Percentiles rank a stretch among this genome's conserved stretches.
phyloP scores from a whole-genome alignment of 2,329 filamentous ascomycete species.

The Fusarium newnesense region DNA sequence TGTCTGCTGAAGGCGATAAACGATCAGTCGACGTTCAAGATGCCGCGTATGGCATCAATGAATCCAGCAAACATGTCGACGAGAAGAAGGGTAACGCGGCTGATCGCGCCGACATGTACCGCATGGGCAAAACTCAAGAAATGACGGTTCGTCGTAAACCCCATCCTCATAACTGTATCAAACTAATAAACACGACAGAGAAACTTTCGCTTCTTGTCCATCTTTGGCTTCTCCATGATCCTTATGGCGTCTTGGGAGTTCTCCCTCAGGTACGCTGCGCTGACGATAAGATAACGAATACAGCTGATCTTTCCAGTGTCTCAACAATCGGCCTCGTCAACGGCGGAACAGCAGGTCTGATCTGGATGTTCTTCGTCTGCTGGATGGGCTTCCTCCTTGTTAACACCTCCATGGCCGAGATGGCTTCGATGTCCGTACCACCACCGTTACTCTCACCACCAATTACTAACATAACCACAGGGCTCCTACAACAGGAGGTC shows the following conservation, averaged over 20 bases:
- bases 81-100: slow-evolving; percentile 34
- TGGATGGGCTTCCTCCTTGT: slow-evolving; percentile 53
- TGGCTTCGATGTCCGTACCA: slow-evolving; percentile 55
- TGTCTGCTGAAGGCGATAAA: slow-evolving; percentile 28
- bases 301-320: slow-evolving; percentile 9
- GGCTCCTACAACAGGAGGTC: slow-evolving; percentile 66
- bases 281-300: accelerated
- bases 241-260: slow-evolving; percentile 58
- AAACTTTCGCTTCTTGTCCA: slow-evolving; percentile 58
- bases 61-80: slow-evolving; percentile 16
- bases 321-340: slow-evolving; percentile 47
- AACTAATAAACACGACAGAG: slow-evolving; percentile 39
- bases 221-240: slow-evolving; percentile 59
- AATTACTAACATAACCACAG: slow-evolving; percentile 5
- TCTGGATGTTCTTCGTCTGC: slow-evolving; percentile 56
- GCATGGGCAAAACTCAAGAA: slow-evolving; percentile 38
- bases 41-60: background rate
- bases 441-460: accelerated
- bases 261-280: slow-evolving; percentile 46
- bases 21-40: slow-evolving; percentile 5
- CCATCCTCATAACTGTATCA: accelerated
- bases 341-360: slow-evolving; percentile 58
- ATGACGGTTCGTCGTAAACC: slow-evolving; percentile 28
- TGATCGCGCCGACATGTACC: slow-evolving; percentile 41
- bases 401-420: slow-evolving; percentile 58